A percentile compares a stretch with the other conserved stretches of the same genome.
phyloP scores from a whole-genome alignment of 495 filamentous ascomycete species.

The Aspergillus bertholletiae region DNA sequence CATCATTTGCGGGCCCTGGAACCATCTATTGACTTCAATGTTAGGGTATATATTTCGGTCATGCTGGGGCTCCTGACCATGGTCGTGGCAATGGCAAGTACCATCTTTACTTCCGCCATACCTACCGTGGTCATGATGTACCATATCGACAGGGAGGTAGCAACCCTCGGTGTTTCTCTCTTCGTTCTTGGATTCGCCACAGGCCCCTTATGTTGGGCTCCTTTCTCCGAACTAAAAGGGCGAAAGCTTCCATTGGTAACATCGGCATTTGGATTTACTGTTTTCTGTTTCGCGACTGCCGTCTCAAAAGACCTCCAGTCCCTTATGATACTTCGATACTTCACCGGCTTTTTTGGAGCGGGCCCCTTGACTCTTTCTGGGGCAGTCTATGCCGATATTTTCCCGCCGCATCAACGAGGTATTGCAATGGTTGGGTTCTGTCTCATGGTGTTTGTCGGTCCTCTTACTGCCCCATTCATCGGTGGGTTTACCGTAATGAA shows the following conservation, averaged over 20 bases:
- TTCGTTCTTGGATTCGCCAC: slow-evolving; percentile 60
- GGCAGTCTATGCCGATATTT: slow-evolving; percentile 87
- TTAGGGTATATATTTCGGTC: slow-evolving; percentile 57
- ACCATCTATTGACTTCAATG: background rate
- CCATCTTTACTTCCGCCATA: slow-evolving; percentile 55
- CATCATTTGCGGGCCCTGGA: too few relatives aligned
- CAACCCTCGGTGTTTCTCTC: slow-evolving; percentile 50
- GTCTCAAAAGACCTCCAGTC: slow-evolving; percentile 79
- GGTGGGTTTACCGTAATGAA: slow-evolving; percentile 81
- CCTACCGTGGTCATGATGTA: too few relatives aligned
- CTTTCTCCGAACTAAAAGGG: slow-evolving; percentile 59
- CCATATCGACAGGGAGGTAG: too few relatives aligned
- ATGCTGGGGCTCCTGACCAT: slow-evolving; percentile 80
- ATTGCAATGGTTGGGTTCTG: slow-evolving; percentile 76
- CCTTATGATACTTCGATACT: slow-evolving; percentile 79
- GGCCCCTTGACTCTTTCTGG: slow-evolving; percentile 80
- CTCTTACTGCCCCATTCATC: slow-evolving; percentile 76
- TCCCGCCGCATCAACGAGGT: slow-evolving; percentile 72
- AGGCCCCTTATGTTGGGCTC: slow-evolving; percentile 62
- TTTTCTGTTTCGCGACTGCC: slow-evolving; percentile 72
- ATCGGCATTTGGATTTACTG: slow-evolving; percentile 75
- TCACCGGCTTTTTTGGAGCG: slow-evolving; percentile 69
- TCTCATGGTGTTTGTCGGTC: slow-evolving; percentile 81
- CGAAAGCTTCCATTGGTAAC: slow-evolving; percentile 63
- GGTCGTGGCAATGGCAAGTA: slow-evolving; percentile 63